Evolutionary conservation across 345 rosid genomes (phyloP), one percentile per base, ranked within the genome.

Genomic region (Pelargonium nanum): DNA sequence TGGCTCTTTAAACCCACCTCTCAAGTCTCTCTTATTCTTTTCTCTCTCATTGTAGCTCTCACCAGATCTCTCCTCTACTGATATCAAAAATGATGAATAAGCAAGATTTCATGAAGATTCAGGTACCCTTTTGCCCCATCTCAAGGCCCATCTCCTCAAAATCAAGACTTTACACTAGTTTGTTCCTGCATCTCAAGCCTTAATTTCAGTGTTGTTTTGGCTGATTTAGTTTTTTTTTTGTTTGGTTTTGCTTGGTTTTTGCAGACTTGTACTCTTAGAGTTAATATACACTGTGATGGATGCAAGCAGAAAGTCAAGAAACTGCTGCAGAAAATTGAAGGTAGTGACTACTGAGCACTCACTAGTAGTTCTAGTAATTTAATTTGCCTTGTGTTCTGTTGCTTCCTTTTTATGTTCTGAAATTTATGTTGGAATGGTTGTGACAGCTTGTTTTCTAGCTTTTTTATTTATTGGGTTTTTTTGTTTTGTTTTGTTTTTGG

Each of bases 211-310:
- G n/a, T n/a, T n/a, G n/a, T n/a, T n/a, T n/a, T n/a, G n/a, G n/a
- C n/a, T n/a, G n/a, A n/a, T n/a, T n/a, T n/a, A n/a, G n/a, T n/a
- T n/a, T n/a, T n/a, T n/a, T n/a, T n/a, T n/a, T n/a, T n/a, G n/a
- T n/a, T n/a, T n/a, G n/a, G n/a, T n/a, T n/a, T n/a, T n/a, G n/a
- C n/a, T n/a, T n/a, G n/a, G n/a, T n/a, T 28, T 40, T 65, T 75
- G 75, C 96, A 91, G 98, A 75, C 89, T 22, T 83, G 85, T 80
- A 86, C 82, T 68, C 82, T 93, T 53, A 87, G 77, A 71, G 96
- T 93, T 57, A 85, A 84, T 62, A 88, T 93, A 24, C 88, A 87
- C 78, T 93, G 99, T 64, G 99, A 87, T 80, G 99, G 99, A 8
- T 93, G 99, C 66, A 81, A 80, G 73, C 78, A 77, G 72, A 93